A percentile compares a stretch with the other conserved stretches of the same genome.
Evolutionary conservation across 495 filamentous ascomycete species (phyloP).

Genomic region (Rusavskia elegans): DNA sequence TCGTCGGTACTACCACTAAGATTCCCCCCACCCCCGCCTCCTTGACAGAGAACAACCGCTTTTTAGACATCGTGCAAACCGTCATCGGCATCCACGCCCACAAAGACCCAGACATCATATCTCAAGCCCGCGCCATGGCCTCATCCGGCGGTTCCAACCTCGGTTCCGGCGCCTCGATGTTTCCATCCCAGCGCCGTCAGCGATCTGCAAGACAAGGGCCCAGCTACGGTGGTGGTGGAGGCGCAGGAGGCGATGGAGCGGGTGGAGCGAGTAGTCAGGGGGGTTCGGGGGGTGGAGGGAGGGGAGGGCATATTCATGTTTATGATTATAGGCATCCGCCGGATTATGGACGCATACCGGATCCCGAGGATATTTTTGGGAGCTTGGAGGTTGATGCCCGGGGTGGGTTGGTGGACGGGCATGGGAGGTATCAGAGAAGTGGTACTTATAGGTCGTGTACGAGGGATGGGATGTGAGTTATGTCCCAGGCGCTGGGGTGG

Average conservation of each 20-base stretch:
- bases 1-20: slow-evolving; percentile 58
- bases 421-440: slow-evolving; percentile 42
- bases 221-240: slow-evolving; percentile 26
- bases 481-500: not conserved
- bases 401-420: slow-evolving; percentile 49
- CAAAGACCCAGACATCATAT: slow-evolving; percentile 53
- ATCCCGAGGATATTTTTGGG: slow-evolving; percentile 83
- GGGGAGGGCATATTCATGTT: slow-evolving; percentile 82
- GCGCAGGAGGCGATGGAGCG: slow-evolving; percentile 39
- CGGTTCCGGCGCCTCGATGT: slow-evolving; percentile 47
- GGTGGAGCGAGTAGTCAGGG: slow-evolving; percentile 71
- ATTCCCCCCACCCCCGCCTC: slow-evolving; percentile 64
- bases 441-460: slow-evolving; percentile 46
- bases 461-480: slow-evolving; percentile 42
- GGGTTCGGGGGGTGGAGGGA: slow-evolving; percentile 63
- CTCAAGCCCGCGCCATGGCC: slow-evolving; percentile 66
- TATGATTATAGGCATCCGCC: slow-evolving; percentile 70
- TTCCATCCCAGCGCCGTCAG: slow-evolving; percentile 29
- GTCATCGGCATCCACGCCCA: slow-evolving; percentile 54
- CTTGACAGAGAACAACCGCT: slow-evolving; percentile 61
- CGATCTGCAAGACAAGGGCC: slow-evolving; percentile 11
- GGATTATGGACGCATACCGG: slow-evolving; percentile 80
- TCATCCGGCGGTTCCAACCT: slow-evolving; percentile 60
- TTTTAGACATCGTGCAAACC: slow-evolving; percentile 57
- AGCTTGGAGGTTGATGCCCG: slow-evolving; percentile 70